Base-by-base conservation (phyloP, 1,139 yeast genomes). In the Sugiyamaella xylanicola region DNA sequence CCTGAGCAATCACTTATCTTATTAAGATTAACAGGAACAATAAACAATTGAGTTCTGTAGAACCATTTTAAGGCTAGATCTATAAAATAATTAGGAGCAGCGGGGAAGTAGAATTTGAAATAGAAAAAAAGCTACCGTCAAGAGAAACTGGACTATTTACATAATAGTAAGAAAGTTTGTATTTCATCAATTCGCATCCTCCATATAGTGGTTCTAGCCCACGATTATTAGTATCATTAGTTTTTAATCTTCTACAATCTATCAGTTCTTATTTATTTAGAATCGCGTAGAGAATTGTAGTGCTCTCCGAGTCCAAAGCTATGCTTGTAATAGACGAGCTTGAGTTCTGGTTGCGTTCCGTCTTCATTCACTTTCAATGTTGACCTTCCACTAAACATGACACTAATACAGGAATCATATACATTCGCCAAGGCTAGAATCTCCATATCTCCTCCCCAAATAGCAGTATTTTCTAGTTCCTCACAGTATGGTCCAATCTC, bases 371-470 rank as follows among this genome's bases (percentile, higher is more conserved):
- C 81, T 42, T 63, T 69, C 58, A 84, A 74, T 2, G 84, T 77
- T 1, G 89, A 79, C 40, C 90, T 80, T 0, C 95, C 96, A 43
- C 89, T 87, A 75, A 87, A 83, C 71, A 85, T 76, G 4, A 93
- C 84, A 50, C 84, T 77, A n/a, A 92, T 82, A 1, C 91, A 86
- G 63, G 88, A 84, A 56, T 84, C 77, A 65, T 78, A 87, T 8
- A 80, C 81, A 58, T 82, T 79, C 0, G 95, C 79, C 44, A 91
- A 75, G 0, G 98, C 97, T 64, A 89, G 70, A 17, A 92, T 84
- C 73, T 93, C 99, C 76, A 91, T 77, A 66, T 93, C 98, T 3
- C 97, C 95, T 27, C 99, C 99, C 99, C 99, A 93, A 77, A 89
- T 82, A 0, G 96, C 84, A 0, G 97, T 89, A 15, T 74, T 74